Conservation (phyloP, 2,329 filamentous ascomycete species). For the Colletotrichum sp. region DNA sequence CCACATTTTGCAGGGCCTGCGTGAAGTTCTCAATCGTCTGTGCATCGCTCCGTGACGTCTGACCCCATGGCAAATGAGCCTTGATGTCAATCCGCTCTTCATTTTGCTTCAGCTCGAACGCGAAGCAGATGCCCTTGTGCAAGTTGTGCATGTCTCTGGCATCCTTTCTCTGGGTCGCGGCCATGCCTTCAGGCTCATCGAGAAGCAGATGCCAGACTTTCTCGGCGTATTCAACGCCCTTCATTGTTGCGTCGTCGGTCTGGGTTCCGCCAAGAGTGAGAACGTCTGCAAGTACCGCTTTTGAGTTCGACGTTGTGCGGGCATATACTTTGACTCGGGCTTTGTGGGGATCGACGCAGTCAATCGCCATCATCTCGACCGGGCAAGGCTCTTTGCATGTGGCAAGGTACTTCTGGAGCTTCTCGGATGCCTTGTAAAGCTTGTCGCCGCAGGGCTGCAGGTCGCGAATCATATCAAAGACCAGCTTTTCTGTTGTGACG, state of each 20-base stretch:
- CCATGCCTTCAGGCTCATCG: slow-evolving; percentile 24
- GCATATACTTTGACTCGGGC: slow-evolving; percentile 30
- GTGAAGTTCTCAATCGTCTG: slow-evolving; percentile 9
- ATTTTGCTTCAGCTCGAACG: slow-evolving; percentile 26
- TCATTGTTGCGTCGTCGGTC: slow-evolving; percentile 23
- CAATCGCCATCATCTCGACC: slow-evolving; percentile 27
- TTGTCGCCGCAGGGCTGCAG: slow-evolving; percentile 14
- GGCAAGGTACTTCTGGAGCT: slow-evolving; percentile 22
- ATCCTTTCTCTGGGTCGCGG: slow-evolving; percentile 16
- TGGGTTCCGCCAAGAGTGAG: slow-evolving; percentile 26
- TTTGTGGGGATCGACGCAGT: slow-evolving; percentile 25
- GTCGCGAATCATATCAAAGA: slow-evolving; percentile 24
- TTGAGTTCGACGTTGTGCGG: slow-evolving; percentile 20
- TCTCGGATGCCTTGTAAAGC: slow-evolving; percentile 17
- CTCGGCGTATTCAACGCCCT: slow-evolving; percentile 22
- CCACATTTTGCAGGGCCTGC: background rate
- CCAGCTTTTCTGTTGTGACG: slow-evolving; percentile 20
- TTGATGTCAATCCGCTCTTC: slow-evolving; percentile 17
- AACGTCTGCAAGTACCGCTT: slow-evolving; percentile 23
- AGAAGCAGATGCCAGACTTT: slow-evolving; percentile 28
- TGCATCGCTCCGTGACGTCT: slow-evolving; percentile 6
- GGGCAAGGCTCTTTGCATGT: slow-evolving; percentile 17
- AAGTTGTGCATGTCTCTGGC: slow-evolving; percentile 7
- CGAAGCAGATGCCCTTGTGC: slow-evolving; percentile 25
- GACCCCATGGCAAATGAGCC: slow-evolving; percentile 7